Evolutionary conservation across 306 rosid genomes (phyloP).

Genomic region (Acacia confusa): DNA sequence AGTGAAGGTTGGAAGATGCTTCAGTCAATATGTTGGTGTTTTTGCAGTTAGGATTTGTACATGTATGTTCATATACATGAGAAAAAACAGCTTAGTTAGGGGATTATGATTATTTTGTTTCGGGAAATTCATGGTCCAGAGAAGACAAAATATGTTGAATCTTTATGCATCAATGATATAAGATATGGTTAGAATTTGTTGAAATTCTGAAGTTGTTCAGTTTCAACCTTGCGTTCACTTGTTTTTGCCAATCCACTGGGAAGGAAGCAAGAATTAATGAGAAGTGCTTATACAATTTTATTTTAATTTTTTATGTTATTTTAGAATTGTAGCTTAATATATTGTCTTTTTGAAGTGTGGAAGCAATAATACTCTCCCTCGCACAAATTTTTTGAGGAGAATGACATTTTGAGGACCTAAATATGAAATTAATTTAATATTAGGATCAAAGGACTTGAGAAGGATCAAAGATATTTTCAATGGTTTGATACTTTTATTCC

Average conservation of each 20-base stretch:
- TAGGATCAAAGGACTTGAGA: no score
- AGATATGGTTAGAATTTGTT: not conserved
- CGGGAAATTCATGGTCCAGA: conserved; percentile 17
- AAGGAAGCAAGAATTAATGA: not conserved
- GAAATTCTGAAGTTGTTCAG: not conserved
- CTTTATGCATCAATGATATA: not conserved
- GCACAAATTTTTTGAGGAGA: no score
- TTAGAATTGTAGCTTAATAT: not conserved
- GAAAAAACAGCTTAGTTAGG: conserved; percentile 19
- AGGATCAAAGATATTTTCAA: no score
- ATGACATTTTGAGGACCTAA: no score
- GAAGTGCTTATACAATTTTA: not conserved
- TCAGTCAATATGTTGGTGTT: not conserved
- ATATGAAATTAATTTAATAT: no score
- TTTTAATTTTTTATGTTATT: not conserved
- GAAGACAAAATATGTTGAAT: not conserved
- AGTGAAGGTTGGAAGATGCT: not conserved
- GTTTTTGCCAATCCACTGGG: not conserved
- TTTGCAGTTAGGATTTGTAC: conserved; percentile 4
- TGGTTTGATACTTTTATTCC: no score
- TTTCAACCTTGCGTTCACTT: not conserved
- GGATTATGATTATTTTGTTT: not conserved
- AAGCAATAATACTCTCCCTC: no score
- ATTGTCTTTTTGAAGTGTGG: no score
- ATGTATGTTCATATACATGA: conserved; percentile 12